Base-by-base conservation (phyloP, 768 basidiomycete genomes). In the Podaxis mareebaensis region DNA sequence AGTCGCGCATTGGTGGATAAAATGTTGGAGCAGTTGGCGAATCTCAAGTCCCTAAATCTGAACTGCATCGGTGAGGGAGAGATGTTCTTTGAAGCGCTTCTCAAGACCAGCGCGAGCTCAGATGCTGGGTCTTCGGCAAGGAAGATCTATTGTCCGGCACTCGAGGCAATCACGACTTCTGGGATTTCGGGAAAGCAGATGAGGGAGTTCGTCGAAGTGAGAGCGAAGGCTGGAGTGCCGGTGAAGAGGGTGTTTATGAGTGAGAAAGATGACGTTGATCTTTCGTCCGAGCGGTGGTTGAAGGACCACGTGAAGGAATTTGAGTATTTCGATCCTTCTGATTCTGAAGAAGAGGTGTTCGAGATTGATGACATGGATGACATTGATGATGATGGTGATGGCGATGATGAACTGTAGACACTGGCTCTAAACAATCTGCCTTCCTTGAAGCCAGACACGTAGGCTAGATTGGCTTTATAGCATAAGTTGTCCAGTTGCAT, bases 291-390 rank as follows among this genome's bases (percentile, higher is more conserved):
- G 65, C 70, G 69, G 44, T 90, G 88, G 88, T 68, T 90, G 42
- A 76, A 71, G 56, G 71, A 71, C 4, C 77, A 88, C 66, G 55
- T 86, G 56, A 80, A 84, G 62, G 74, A 74, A 36, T 78, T 90
- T 15, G 82, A 83, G 11, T 81, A 77, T 65, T 90, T 87, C 64
- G 86, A 85, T 62, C 79, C 84, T 38, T 86, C 85, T 33, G 87
- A 84, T 55, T 76, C 74, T 28, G 81, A 81, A 38, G 77, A 76
- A 20, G 75, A 72, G 42, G 68, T 42, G 46, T 53, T 24, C 57
- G 57, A 63, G 4, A 49, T 58, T 11, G 66, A 62, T 58, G 65
- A 61, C 52, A 42, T 52, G 22, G 13, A 22, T 30, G 56, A 56
- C 10, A 30, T 38, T 51, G 57, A 44, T n/a, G 66, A 48, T 1